Conservation (phyloP, 1,284 basidiomycete species). For the Malassezia dermatis region DNA sequence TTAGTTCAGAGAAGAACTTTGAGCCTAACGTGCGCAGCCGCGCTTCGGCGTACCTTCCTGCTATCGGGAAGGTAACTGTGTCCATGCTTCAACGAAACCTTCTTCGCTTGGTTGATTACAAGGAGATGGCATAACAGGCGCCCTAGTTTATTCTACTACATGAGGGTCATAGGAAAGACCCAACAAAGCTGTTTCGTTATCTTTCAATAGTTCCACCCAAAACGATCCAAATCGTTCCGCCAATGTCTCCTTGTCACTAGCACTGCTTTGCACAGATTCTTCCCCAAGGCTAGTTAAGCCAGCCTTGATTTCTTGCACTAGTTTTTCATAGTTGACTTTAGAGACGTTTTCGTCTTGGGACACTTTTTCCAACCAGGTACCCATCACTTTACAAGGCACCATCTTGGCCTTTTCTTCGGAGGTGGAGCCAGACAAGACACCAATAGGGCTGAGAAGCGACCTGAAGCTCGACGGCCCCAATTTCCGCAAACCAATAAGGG, state of each 20-base stretch:
- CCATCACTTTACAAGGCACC: constrained; percentile 22
- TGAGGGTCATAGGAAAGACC: not conserved
- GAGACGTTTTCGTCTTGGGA: not conserved
- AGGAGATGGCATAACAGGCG: constrained; percentile 11
- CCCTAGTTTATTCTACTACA: not conserved
- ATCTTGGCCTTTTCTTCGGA: constrained; percentile 12
- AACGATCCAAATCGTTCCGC: constrained; percentile 18
- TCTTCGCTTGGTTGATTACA: constrained; percentile 49
- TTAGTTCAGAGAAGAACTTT: constrained; percentile 93
- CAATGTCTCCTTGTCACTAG: not conserved
- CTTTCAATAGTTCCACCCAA: constrained; percentile 21
- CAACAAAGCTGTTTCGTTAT: constrained; percentile 2
- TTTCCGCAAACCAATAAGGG: constrained; percentile 33
- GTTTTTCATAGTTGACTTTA: not conserved
- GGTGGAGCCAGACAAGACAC: not conserved
- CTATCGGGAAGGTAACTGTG: constrained; percentile 92
- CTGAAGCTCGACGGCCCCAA: constrained; percentile 37
- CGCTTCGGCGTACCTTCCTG: constrained; percentile 53
- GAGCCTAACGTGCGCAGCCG: constrained; percentile 82
- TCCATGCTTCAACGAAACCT: constrained; percentile 90
- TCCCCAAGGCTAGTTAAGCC: constrained; percentile 23
- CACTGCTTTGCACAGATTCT: constrained; percentile 10
- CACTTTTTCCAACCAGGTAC: constrained; percentile 23
- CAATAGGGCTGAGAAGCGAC: constrained; percentile 22
- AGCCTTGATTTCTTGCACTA: constrained; percentile 7